Conservation (phyloP, 768 basidiomycete genomes). For the Lactarius tabidus region DNA sequence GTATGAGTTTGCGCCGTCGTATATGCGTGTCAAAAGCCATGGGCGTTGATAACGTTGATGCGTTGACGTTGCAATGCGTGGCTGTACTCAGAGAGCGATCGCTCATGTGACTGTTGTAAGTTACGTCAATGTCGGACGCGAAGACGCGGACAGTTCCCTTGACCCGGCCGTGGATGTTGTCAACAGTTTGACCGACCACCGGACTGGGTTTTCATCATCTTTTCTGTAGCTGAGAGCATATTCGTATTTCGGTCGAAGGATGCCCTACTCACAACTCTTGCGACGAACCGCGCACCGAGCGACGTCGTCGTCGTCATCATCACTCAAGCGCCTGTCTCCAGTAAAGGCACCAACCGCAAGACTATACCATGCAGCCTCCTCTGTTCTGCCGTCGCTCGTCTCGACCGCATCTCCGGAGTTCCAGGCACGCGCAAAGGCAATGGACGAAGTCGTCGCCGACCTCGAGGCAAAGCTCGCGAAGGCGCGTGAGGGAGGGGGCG, state of each 20-base stretch:
- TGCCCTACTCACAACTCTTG: not conserved
- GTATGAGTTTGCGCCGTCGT: not conserved
- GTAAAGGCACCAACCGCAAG: not conserved
- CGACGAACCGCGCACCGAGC: not conserved
- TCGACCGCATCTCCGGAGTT: conserved; percentile 73
- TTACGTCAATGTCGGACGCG: not conserved
- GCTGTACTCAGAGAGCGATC: not conserved
- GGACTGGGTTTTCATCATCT: not conserved
- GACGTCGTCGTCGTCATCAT: not conserved
- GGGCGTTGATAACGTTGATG: not conserved
- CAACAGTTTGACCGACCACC: not conserved
- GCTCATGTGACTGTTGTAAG: not conserved
- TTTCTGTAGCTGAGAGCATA: not conserved
- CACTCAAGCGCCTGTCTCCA: not conserved
- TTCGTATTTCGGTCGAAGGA: not conserved
- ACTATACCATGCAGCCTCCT: conserved; percentile 56
- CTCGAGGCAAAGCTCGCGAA: conserved; percentile 55
- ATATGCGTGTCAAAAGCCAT: not conserved
- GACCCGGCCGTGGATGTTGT: not conserved
- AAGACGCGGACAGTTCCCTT: not conserved
- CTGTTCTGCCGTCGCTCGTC: conserved; percentile 63
- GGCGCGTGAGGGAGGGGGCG: conserved; percentile 68
- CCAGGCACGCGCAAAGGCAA: conserved; percentile 55
- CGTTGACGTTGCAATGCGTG: not conserved
- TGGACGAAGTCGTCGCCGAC: conserved; percentile 66